Conservation (phyloP, 2,329 filamentous ascomycete genomes). For the Myriosclerotinia curreyana region DNA sequence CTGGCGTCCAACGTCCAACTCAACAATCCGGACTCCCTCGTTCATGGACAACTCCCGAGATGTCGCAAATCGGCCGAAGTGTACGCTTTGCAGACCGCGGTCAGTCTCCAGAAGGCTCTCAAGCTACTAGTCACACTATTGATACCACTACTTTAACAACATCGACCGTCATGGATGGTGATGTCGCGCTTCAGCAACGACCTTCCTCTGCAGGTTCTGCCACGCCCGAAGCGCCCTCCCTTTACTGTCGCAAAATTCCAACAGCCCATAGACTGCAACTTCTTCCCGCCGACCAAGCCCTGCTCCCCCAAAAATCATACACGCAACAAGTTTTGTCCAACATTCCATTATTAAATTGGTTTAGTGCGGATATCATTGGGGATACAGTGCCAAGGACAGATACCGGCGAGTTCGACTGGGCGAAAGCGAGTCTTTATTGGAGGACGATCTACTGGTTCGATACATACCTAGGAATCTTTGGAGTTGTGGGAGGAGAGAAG, state of each 20-base stretch:
- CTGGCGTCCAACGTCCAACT: conserved; percentile 23
- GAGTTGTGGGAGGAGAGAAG: conserved; percentile 47
- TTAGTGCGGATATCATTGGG: conserved; percentile 69
- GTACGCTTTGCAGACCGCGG: conserved; percentile 13
- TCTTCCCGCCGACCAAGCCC: conserved; percentile 65
- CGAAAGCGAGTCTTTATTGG: conserved; percentile 64
- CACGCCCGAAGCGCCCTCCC: conserved; percentile 33
- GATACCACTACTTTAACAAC: conserved; percentile 52
- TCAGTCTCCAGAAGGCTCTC: conserved; percentile 35
- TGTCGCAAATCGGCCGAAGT: conserved; percentile 35
- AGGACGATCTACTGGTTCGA: conserved; percentile 64
- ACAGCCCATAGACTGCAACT: conserved; percentile 63
- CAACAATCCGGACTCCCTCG: conserved; percentile 30
- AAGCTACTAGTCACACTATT: conserved; percentile 52
- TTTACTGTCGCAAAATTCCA: conserved; percentile 62
- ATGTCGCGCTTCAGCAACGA: conserved; percentile 38
- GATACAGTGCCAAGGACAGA: conserved; percentile 71
- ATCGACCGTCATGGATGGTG: conserved; percentile 32
- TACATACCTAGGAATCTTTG: conserved; percentile 55
- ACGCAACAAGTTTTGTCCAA: conserved; percentile 61
- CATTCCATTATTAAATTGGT: conserved; percentile 69
- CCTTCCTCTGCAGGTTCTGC: conserved; percentile 36
- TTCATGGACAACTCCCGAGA: conserved; percentile 34
- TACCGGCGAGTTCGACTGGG: conserved; percentile 74
- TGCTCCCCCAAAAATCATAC: conserved; percentile 65